A percentile compares a stretch with the other conserved stretches of the same genome.
These are phyloP conservation scores for Scytalidium lignicola DNA, from an alignment of 2,329 filamentous ascomycete genomes.

Conservation along the genomic window DNA sequence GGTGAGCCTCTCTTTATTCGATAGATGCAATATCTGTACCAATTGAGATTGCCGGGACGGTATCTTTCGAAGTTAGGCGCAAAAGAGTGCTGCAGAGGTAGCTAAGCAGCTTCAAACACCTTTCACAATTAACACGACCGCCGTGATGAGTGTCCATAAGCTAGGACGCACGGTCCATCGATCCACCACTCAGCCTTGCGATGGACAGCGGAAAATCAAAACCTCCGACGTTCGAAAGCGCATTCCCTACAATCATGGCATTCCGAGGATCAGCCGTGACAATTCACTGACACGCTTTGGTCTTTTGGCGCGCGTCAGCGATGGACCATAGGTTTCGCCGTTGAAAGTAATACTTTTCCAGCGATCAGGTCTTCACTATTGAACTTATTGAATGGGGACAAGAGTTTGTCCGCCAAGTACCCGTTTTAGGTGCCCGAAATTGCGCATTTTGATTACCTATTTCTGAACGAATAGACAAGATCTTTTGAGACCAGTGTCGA, in stretches of 20 bases:
- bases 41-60: not conserved
- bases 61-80: not conserved
- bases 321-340: too few relatives aligned
- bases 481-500: too few relatives aligned
- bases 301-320: not conserved
- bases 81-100: not conserved
- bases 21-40: not conserved
- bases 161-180: not conserved
- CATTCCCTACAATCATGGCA: not conserved
- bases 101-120: not conserved
- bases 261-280: not conserved
- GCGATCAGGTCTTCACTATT: too few relatives aligned
- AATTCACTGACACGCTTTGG: not conserved
- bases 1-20: not conserved
- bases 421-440: too few relatives aligned
- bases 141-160: not conserved
- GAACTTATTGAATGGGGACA: too few relatives aligned
- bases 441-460: too few relatives aligned
- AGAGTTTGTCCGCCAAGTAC: too few relatives aligned
- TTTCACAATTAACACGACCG: not conserved
- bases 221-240: not conserved
- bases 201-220: not conserved
- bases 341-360: too few relatives aligned
- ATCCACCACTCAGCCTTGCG: constrained; percentile 5
- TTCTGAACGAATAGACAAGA: too few relatives aligned